Percentiles rank a stretch among this genome's conserved stretches.
These are phyloP conservation scores for Calycina marina DNA, from an alignment of 2,329 filamentous ascomycete species.

Conservation along the genomic window DNA sequence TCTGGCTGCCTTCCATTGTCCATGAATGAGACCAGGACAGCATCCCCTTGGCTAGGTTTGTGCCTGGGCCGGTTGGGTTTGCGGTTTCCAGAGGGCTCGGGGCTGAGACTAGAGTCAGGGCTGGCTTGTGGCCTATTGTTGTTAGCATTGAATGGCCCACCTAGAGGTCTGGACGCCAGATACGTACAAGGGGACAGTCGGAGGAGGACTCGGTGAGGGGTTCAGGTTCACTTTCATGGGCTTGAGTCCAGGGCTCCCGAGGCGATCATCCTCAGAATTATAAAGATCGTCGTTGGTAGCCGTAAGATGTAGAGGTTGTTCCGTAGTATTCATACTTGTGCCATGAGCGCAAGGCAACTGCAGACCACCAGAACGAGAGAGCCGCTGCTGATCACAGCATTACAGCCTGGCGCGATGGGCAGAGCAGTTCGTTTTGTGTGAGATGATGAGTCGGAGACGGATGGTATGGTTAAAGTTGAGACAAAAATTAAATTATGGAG, in stretches of 20 bases:
- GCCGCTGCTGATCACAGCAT: too few relatives aligned
- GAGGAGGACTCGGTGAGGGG: conserved; percentile 36
- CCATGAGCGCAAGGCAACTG: conserved; percentile 6
- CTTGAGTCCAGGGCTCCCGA: conserved; percentile 27
- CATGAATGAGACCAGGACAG: conserved; percentile 51
- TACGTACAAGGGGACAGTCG: conserved; percentile 26
- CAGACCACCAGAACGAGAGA: conserved; percentile 4
- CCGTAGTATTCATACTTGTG: neutral
- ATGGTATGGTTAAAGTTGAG: too few relatives aligned
- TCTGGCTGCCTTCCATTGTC: conserved; percentile 49
- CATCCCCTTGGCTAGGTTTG: conserved; percentile 41
- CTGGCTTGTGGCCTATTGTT: conserved; percentile 26
- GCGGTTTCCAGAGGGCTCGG: conserved; percentile 20
- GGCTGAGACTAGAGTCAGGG: conserved; percentile 14
- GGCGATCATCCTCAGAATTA: conserved; percentile 33
- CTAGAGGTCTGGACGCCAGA: neutral
- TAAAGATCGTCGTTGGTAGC: conserved; percentile 19
- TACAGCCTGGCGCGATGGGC: too few relatives aligned
- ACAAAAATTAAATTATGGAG: too few relatives aligned
- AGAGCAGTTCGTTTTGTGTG: too few relatives aligned
- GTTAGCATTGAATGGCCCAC: neutral
- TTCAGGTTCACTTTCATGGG: conserved; percentile 30
- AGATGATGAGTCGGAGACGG: too few relatives aligned
- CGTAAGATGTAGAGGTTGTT: conserved; percentile 3
- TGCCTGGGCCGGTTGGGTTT: conserved; percentile 11